Evolutionary conservation across 306 rosid genomes (phyloP).

Genomic region (Acacia confusa): DNA sequence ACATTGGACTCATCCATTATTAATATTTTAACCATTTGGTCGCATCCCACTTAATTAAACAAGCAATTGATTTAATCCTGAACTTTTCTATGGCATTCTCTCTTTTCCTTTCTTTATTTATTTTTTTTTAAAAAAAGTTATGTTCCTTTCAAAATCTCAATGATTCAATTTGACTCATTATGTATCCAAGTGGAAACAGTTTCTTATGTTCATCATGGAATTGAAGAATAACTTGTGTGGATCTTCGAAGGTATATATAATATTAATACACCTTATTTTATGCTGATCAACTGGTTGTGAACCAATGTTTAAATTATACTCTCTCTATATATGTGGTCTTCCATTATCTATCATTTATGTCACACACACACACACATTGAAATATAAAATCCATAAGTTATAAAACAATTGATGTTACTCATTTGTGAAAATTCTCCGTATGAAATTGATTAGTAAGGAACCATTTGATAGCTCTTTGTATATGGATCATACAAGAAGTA

Average conservation of each 20-base stretch:
- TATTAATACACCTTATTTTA: not conserved
- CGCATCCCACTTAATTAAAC: not conserved
- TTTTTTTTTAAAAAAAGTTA: not conserved
- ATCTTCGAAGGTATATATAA: not conserved
- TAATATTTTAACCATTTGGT: not conserved
- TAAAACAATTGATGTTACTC: not conserved
- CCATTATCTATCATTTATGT: no score
- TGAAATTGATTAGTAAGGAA: not conserved
- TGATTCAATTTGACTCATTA: not conserved
- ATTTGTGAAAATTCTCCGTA: not conserved
- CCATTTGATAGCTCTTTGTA: not conserved
- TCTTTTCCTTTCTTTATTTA: not conserved
- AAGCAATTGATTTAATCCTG: not conserved
- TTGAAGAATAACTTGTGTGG: not conserved
- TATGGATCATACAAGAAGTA: not conserved
- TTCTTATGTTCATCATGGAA: not conserved
- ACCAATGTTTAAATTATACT: not conserved
- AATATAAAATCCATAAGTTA: not conserved
- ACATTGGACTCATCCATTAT: not conserved
- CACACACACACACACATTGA: no score
- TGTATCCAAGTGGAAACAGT: not conserved
- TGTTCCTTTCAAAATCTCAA: not conserved
- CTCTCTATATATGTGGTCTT: no score
- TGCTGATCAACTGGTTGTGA: not conserved
- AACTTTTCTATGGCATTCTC: not conserved